phyloP scores from a whole-genome alignment of 495 filamentous ascomycete species.

The Aspergillus campestris region DNA sequence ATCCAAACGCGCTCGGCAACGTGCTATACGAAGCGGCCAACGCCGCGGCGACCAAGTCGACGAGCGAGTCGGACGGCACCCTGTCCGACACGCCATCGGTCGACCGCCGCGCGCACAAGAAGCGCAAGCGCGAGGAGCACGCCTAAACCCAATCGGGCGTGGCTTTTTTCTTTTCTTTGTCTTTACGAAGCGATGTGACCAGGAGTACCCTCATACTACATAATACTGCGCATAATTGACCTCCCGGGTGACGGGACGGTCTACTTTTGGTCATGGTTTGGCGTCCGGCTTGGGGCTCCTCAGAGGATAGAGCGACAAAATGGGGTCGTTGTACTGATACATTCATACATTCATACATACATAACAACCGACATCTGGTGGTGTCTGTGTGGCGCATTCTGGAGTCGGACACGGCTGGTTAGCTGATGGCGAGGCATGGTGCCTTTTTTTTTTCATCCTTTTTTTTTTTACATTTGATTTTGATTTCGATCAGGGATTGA shows the following conservation, averaged over 20 bases:
- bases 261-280: slow-evolving; percentile 29
- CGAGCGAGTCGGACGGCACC: slow-evolving; percentile 47
- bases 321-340: no score
- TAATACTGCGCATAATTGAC: slow-evolving; percentile 10
- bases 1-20: slow-evolving; percentile 55
- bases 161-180: slow-evolving; percentile 12
- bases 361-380: no score
- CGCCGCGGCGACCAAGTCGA: slow-evolving; percentile 48
- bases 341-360: no score
- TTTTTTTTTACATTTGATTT: background rate
- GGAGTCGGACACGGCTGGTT: no score
- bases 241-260: slow-evolving; percentile 10
- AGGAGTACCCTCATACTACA: slow-evolving; percentile 30
- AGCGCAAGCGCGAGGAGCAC: slow-evolving; percentile 61
- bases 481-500: slow-evolving; percentile 6
- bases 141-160: slow-evolving; percentile 13
- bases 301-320: background rate
- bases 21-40: slow-evolving; percentile 70
- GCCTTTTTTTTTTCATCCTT: background rate
- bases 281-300: slow-evolving; percentile 25
- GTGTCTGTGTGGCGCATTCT: no score
- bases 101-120: slow-evolving; percentile 53
- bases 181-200: slow-evolving; percentile 36
- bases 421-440: background rate
- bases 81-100: slow-evolving; percentile 34